phyloP scores from a whole-genome alignment of 352 stramenopile genomes.

The Globisporangium apiculatum region DNA sequence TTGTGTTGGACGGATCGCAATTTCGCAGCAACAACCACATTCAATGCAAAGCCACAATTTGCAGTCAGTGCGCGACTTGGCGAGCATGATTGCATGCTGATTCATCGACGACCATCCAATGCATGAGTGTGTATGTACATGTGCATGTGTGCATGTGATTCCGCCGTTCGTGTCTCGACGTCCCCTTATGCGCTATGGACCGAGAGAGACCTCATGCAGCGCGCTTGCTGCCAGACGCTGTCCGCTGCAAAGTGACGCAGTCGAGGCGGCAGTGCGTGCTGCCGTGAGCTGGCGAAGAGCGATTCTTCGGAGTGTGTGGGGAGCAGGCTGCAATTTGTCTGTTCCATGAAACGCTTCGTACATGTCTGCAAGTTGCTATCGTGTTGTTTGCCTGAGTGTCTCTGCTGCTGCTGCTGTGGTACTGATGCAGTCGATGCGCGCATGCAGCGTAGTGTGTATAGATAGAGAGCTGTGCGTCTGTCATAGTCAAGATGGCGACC shows the following conservation, averaged over 20 bases:
- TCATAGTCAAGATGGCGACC: background rate
- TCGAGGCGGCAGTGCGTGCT: constrained; percentile 6
- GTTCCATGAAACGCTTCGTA: constrained; percentile 73
- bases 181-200: constrained; percentile 10
- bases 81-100: too few relatives aligned
- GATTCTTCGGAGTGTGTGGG: constrained; percentile 57
- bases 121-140: background rate
- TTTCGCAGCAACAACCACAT: too few relatives aligned
- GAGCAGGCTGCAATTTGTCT: constrained; percentile 66
- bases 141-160: constrained; percentile 4
- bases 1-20: too few relatives aligned
- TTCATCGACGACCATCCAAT: too few relatives aligned
- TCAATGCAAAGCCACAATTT: too few relatives aligned
- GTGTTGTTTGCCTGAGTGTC: background rate
- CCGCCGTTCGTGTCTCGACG: constrained; percentile 11
- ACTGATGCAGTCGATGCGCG: background rate
- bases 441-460: background rate
- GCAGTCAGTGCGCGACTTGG: too few relatives aligned
- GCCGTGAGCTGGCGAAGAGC: constrained; percentile 36
- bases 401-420: background rate
- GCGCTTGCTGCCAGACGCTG: constrained; percentile 7
- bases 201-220: constrained; percentile 11
- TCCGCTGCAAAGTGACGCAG: constrained; percentile 36
- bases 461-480: background rate
- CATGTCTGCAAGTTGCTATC: constrained; percentile 12